Conservation (phyloP, 345 rosid genomes). For the Euphorbia pulcherrima region DNA sequence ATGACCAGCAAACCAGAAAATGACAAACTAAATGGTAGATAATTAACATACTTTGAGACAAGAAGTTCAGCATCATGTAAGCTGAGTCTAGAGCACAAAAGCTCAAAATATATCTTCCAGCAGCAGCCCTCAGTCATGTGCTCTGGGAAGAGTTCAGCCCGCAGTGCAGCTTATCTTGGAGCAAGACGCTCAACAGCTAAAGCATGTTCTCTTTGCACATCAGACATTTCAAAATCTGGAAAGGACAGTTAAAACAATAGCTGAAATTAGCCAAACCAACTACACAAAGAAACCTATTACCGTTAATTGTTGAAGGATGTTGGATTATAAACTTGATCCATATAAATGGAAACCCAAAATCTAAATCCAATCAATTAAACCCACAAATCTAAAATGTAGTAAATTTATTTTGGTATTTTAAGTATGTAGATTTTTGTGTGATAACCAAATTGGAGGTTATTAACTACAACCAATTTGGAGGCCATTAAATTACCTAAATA, state of each 20-base stretch:
- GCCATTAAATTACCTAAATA: too few species aligned
- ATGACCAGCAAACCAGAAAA: constrained; percentile 5
- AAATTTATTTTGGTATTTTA: too few species aligned
- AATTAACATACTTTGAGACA: constrained; percentile 51
- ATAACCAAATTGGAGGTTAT: too few species aligned
- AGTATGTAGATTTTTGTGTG: too few species aligned
- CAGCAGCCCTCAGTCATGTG: constrained; percentile 83
- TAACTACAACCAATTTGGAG: too few species aligned
- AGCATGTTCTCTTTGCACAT: constrained; percentile 91
- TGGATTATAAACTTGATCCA: too few species aligned
- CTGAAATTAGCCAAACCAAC: background rate
- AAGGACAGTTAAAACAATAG: background rate
- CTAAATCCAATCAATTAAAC: too few species aligned
- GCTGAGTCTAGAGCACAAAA: constrained; percentile 69
- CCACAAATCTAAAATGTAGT: too few species aligned
- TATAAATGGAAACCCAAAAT: too few species aligned
- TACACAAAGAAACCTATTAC: too few species aligned
- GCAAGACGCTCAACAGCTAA: constrained; percentile 74
- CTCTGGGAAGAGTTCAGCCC: constrained; percentile 85
- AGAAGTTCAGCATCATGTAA: constrained; percentile 69
- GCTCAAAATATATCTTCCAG: constrained; percentile 94
- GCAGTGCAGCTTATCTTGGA: constrained; percentile 71
- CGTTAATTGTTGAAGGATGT: too few species aligned
- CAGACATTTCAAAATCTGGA: constrained; percentile 85
- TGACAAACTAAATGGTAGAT: background rate